Evolutionary conservation across 257 asterid species (phyloP).

Genomic region (Euphrasia confusa): DNA sequence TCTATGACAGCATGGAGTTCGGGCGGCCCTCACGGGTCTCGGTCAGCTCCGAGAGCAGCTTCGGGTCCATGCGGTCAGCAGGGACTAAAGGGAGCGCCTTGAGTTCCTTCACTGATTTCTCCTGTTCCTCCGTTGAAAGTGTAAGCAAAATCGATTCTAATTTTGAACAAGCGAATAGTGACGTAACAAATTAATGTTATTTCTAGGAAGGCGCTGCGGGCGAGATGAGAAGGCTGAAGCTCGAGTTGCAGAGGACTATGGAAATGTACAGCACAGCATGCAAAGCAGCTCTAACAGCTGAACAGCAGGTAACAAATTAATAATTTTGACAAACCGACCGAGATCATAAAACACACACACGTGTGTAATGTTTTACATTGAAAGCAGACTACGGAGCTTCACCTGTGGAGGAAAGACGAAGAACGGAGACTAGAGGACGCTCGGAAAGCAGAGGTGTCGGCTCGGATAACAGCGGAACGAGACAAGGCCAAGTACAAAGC

Average conservation of each 20-base stretch:
- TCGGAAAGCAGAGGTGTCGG: conserved; percentile 41
- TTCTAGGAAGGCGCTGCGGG: conserved; percentile 68
- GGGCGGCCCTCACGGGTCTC: conserved; percentile 45
- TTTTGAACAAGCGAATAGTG: too few relatives aligned
- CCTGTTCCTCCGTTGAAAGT: conserved; percentile 50
- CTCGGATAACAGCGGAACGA: conserved; percentile 29
- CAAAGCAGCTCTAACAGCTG: conserved; percentile 63
- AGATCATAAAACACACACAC: neutral
- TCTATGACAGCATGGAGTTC: conserved; percentile 37
- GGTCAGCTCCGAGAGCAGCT: conserved; percentile 63
- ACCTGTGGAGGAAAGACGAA: conserved; percentile 70
- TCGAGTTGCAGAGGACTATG: conserved; percentile 74
- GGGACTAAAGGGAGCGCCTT: conserved; percentile 44
- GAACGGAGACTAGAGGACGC: conserved; percentile 60
- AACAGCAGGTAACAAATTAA: conserved; percentile 54
- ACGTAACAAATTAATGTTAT: too few relatives aligned
- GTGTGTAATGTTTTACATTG: neutral
- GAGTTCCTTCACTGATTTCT: conserved; percentile 44
- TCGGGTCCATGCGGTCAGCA: conserved; percentile 39
- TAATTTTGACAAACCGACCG: too few relatives aligned
- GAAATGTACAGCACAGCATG: conserved; percentile 81
- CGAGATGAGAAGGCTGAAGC: conserved; percentile 84
- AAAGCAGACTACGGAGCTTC: conserved; percentile 64
- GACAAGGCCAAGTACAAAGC: conserved; percentile 35
- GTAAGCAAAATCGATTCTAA: conserved; percentile 33